Evolutionary conservation across 2,329 filamentous ascomycete species (phyloP).

Genomic region (Elsinoe arachidis): DNA sequence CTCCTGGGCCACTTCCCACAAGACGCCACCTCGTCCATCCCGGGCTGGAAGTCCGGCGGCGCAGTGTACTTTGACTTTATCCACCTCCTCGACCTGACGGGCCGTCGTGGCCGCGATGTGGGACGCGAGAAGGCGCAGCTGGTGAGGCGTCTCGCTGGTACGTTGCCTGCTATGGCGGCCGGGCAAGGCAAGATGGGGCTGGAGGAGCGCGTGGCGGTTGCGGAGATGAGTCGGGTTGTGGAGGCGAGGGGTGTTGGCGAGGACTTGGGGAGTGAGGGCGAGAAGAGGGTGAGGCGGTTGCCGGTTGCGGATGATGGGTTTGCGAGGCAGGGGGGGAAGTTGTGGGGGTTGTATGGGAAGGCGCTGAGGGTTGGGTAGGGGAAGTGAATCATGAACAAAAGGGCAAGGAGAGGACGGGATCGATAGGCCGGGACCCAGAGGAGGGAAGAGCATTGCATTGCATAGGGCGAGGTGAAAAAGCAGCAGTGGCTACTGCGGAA

Average conservation of each 20-base stretch:
- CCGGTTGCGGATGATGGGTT: constrained; percentile 15
- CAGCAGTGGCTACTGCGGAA: not conserved
- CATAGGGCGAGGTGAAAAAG: not conserved
- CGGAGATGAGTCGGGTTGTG: constrained; percentile 16
- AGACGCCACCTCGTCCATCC: constrained; percentile 32
- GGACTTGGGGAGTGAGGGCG: constrained; percentile 10
- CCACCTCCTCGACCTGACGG: constrained; percentile 36
- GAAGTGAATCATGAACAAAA: not conserved
- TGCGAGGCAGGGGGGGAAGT: constrained; percentile 15
- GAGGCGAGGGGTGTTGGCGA: constrained; percentile 13
- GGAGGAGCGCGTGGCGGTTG: constrained; percentile 17
- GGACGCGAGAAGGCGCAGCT: constrained; percentile 19
- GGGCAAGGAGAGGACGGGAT: too few species aligned
- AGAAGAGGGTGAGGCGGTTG: constrained; percentile 9
- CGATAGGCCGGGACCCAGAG: not conserved
- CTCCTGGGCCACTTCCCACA: constrained; percentile 64
- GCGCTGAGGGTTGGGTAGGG: constrained; percentile 7
- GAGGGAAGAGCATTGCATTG: not conserved
- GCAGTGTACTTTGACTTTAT: constrained; percentile 65
- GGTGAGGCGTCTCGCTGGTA: constrained; percentile 16
- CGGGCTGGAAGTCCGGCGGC: constrained; percentile 70
- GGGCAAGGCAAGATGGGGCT: constrained; percentile 12
- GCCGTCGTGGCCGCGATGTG: constrained; percentile 20
- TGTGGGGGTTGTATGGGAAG: constrained; percentile 9
- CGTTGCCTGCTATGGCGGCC: constrained; percentile 13